phyloP scores from a whole-genome alignment of 2,329 filamentous ascomycete genomes.

The Lasiodiplodia theobromae region DNA sequence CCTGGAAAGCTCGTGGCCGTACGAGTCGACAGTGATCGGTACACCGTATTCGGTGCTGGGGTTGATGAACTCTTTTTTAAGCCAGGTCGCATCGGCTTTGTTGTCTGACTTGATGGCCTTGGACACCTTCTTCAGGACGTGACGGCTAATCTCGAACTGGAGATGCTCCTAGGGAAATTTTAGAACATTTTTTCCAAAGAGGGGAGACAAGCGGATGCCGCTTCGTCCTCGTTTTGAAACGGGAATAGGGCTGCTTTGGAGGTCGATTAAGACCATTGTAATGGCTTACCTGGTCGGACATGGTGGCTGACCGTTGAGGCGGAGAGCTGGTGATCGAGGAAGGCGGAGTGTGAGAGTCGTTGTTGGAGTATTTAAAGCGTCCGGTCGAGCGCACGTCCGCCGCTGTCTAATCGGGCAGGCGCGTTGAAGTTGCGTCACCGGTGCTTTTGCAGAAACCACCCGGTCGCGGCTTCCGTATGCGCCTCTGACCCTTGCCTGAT shows the following conservation, averaged over 20 bases:
- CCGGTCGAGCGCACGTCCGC: not conserved
- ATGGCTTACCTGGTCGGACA: conserved; percentile 1
- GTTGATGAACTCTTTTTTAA: not conserved
- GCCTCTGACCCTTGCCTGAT: no score
- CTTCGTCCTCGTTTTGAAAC: no score
- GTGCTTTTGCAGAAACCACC: not conserved
- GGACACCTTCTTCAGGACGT: conserved; percentile 10
- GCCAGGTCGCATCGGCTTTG: not conserved
- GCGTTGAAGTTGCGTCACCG: not conserved
- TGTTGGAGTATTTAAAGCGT: not conserved
- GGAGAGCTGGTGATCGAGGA: not conserved
- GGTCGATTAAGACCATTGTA: no score
- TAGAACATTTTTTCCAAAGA: not conserved
- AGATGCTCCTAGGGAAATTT: not conserved
- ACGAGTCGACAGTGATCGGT: not conserved
- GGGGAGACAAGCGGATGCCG: not conserved
- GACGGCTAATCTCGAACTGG: conserved; percentile 13
- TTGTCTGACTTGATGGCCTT: not conserved
- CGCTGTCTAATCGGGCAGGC: not conserved
- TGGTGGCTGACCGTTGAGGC: not conserved
- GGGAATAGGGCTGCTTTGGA: no score
- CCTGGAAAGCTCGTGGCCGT: not conserved
- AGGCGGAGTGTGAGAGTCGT: not conserved
- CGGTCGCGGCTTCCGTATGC: not conserved
- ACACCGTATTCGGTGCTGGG: not conserved